These are phyloP conservation scores for Hygrocybe coccinea DNA, from an alignment of 768 basidiomycete genomes.

Conservation along the genomic window DNA sequence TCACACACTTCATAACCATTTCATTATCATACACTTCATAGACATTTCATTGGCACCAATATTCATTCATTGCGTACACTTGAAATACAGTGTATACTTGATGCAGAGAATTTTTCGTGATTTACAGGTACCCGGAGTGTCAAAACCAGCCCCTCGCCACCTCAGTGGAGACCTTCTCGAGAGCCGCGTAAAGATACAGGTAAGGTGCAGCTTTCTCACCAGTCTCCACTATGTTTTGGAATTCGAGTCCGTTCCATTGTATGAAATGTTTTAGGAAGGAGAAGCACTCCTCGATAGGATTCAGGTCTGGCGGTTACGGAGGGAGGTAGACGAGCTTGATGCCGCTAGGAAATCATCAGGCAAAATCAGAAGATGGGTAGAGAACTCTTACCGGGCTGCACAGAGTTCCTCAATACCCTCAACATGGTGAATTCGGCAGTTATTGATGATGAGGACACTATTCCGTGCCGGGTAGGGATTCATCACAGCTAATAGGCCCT, in stretches of 20 bases:
- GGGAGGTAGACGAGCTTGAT: slow-evolving; percentile 28
- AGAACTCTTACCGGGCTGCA: not conserved
- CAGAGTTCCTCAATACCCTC: slow-evolving; percentile 17
- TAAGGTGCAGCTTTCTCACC: slow-evolving; percentile 5
- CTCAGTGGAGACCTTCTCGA: not conserved
- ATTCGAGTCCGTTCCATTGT: slow-evolving; percentile 18
- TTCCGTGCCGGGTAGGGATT: slow-evolving; percentile 21
- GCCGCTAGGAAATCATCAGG: slow-evolving; percentile 12
- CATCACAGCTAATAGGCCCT: slow-evolving; percentile 15
- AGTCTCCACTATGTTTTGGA: slow-evolving; percentile 3
- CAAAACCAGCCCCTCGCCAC: slow-evolving; percentile 3
- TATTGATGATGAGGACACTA: slow-evolving; percentile 28
- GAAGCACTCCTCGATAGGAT: slow-evolving; percentile 35
- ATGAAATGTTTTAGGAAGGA: slow-evolving; percentile 29
- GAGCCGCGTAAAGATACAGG: slow-evolving; percentile 4
- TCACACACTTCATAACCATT: too few species aligned
- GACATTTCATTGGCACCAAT: not conserved
- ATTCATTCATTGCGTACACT: not conserved
- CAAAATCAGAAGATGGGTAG: not conserved
- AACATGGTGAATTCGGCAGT: slow-evolving; percentile 29
- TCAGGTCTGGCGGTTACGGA: slow-evolving; percentile 34
- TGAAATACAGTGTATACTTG: not conserved
- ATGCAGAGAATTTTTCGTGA: not conserved
- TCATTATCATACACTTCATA: not conserved
- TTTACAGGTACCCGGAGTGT: slow-evolving; percentile 9